phyloP scores from a whole-genome alignment of 768 basidiomycete species.

The Rhodotorula toruloides region DNA sequence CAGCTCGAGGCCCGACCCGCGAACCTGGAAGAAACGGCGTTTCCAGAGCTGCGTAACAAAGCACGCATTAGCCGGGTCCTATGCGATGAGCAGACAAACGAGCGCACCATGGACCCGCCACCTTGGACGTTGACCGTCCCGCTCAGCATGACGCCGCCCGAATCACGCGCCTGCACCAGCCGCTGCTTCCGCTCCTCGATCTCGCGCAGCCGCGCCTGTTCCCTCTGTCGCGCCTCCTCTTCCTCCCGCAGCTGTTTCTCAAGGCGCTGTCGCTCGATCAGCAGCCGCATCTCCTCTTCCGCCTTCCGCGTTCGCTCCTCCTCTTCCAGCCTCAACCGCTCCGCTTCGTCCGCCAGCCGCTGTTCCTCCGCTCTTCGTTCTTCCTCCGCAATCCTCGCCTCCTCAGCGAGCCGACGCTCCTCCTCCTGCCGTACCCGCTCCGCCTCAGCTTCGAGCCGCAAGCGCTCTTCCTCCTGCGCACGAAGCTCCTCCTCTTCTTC shows the following conservation, averaged over 20 bases:
- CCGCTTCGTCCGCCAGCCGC: background rate
- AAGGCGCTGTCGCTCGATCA: slow-evolving; percentile 19
- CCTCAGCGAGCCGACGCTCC: background rate
- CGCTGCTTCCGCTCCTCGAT: background rate
- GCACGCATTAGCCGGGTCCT: background rate
- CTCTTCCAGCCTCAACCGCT: background rate
- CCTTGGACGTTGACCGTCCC: slow-evolving; percentile 33
- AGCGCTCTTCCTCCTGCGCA: background rate
- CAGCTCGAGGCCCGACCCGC: background rate
- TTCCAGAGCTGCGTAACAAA: slow-evolving; percentile 31
- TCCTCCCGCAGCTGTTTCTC: slow-evolving; percentile 22
- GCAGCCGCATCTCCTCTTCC: slow-evolving; percentile 27
- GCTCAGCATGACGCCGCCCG: slow-evolving; percentile 20
- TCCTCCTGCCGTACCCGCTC: background rate
- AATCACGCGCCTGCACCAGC: background rate
- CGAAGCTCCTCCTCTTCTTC: background rate
- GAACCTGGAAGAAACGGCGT: slow-evolving; percentile 21
- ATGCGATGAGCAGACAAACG: background rate
- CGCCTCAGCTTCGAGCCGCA: background rate
- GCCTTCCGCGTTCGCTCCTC: slow-evolving; percentile 15
- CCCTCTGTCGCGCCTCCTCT: slow-evolving; percentile 2
- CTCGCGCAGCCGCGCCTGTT: background rate
- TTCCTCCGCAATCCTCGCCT: background rate
- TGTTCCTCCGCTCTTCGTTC: background rate
- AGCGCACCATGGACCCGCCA: slow-evolving; percentile 14